Percentiles rank a stretch among this genome's conserved stretches.
Evolutionary conservation across 148 eudicot species (phyloP).

Genomic region (Rhododendron henanense): DNA sequence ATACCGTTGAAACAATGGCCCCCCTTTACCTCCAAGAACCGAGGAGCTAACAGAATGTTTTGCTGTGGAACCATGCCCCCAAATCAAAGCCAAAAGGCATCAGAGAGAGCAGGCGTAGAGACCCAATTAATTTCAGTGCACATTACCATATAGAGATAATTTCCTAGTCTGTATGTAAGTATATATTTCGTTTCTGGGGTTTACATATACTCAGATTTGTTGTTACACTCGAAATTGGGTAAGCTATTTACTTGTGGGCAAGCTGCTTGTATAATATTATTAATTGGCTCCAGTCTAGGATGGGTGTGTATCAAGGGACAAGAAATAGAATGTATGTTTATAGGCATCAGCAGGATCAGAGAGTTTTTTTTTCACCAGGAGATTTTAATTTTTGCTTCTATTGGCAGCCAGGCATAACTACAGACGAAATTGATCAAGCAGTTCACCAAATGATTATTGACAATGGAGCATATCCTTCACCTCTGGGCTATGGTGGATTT

Average conservation of each 20-base stretch:
- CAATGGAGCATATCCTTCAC: conserved; percentile 98
- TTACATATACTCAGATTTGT: not conserved
- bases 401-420: conserved; percentile 93
- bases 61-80: not conserved
- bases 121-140: not conserved
- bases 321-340: not conserved
- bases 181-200: not conserved
- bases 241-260: not conserved
- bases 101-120: not conserved
- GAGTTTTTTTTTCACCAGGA: not conserved
- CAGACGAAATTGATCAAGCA: conserved; percentile 96
- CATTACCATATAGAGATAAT: not conserved
- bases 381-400: conserved; percentile 15
- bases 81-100: not conserved
- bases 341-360: not conserved
- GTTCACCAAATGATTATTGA: conserved; percentile 98
- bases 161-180: not conserved
- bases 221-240: not conserved
- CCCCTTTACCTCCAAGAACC: not conserved
- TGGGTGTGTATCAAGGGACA: not conserved
- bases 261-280: not conserved
- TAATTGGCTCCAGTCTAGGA: not conserved
- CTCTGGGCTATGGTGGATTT: conserved; percentile 97
- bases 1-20: too few relatives aligned
- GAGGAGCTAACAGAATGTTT: not conserved